Evolutionary conservation across 2,329 filamentous ascomycete genomes (phyloP).

Genomic region (Penicillium sclerotigenum): DNA sequence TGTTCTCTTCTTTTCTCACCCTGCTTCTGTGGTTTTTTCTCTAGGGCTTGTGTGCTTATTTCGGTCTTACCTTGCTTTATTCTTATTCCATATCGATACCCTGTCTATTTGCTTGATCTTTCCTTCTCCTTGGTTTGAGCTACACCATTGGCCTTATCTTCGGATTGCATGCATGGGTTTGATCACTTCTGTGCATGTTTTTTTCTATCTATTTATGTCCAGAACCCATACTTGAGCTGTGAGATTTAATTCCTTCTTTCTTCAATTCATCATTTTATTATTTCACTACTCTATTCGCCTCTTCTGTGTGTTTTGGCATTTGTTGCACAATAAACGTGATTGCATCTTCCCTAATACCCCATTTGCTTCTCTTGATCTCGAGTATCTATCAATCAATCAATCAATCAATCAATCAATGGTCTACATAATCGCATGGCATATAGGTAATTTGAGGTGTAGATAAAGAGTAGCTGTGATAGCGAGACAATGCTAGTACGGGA

Average conservation of each 20-base stretch:
- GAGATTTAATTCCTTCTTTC: not conserved
- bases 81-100: constrained; percentile 35
- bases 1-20: constrained; percentile 7
- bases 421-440: not conserved
- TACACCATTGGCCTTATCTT: not conserved
- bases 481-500: not conserved
- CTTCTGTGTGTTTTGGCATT: not conserved
- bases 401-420: not conserved
- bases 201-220: not conserved
- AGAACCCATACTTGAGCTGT: not conserved
- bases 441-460: not conserved
- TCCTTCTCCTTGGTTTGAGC: constrained; percentile 8
- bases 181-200: not conserved
- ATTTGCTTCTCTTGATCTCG: not conserved
- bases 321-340: not conserved
- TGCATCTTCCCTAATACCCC: constrained; percentile 5
- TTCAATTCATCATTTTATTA: not conserved
- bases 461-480: not conserved
- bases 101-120: constrained; percentile 23
- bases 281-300: not conserved
- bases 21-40: constrained; percentile 13
- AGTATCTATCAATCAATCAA: not conserved
- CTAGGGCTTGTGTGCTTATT: constrained; percentile 6
- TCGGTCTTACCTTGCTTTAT: constrained; percentile 15
- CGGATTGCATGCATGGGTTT: not conserved